Evolutionary conservation across 2,329 filamentous ascomycete species (phyloP).

Genomic region (Xylariomycetidae sp.): DNA sequence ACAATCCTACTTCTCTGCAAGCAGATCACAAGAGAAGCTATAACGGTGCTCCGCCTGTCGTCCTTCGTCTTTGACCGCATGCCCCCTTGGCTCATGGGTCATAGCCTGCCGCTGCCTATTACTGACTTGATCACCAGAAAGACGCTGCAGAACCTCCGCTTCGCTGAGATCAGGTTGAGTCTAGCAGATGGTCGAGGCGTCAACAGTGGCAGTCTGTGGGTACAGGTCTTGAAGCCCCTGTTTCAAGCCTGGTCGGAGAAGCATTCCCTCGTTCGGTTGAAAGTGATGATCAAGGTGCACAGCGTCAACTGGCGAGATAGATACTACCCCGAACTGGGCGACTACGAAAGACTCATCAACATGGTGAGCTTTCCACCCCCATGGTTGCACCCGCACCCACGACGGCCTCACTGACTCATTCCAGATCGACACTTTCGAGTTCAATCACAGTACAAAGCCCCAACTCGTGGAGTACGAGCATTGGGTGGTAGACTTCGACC

Average conservation of each 20-base stretch:
- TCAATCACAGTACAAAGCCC: slow-evolving; percentile 17
- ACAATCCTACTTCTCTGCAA: slow-evolving; percentile 32
- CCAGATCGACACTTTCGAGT: slow-evolving; percentile 21
- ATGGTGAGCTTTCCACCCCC: slow-evolving; percentile 11
- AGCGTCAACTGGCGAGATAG: slow-evolving; percentile 12
- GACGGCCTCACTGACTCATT: too few species aligned
- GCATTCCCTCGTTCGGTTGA: slow-evolving; percentile 23
- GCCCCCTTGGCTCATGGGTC: slow-evolving; percentile 28
- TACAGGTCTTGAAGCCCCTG: slow-evolving; percentile 19
- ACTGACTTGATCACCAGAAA: slow-evolving; percentile 23
- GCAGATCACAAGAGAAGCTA: slow-evolving; percentile 28
- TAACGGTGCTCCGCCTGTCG: slow-evolving; percentile 20
- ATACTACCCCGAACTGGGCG: slow-evolving; percentile 18
- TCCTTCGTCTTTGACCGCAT: slow-evolving; percentile 30
- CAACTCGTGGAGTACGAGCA: slow-evolving; percentile 21
- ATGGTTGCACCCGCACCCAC: background rate
- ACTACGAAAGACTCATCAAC: slow-evolving; percentile 16
- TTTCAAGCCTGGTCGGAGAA: slow-evolving; percentile 20
- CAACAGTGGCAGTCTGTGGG: slow-evolving; percentile 24
- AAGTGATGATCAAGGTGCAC: slow-evolving; percentile 27
- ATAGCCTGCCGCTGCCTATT: slow-evolving; percentile 18
- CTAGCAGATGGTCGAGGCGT: slow-evolving; percentile 22
- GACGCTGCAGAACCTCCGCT: slow-evolving; percentile 28
- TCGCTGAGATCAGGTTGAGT: slow-evolving; percentile 26
- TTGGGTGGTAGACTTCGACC: slow-evolving; percentile 22